Conservation (phyloP, 306 rosid species). For the Cicer judaicum region DNA sequence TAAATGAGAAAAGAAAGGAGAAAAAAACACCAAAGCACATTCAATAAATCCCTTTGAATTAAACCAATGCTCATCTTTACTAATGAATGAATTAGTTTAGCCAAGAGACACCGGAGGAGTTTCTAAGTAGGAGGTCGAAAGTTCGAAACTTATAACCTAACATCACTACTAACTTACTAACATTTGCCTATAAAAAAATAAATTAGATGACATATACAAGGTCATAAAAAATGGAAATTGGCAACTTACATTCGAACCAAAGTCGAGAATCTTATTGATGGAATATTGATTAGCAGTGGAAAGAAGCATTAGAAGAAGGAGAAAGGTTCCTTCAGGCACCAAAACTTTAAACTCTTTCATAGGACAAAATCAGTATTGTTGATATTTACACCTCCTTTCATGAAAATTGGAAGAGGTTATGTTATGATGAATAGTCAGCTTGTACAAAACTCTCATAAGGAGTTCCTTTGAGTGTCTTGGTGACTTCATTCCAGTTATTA, state of each 20-base stretch:
- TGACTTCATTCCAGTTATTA: constrained; percentile 80
- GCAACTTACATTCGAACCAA: constrained; percentile 5
- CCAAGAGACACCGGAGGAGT: no score
- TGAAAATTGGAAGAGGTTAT: constrained; percentile 44
- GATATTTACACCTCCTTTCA: constrained; percentile 63
- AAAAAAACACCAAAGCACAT: neutral
- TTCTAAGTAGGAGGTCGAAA: no score
- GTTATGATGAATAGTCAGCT: constrained; percentile 57
- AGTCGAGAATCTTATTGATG: constrained; percentile 2
- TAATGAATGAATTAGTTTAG: constrained; percentile 40
- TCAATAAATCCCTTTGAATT: neutral
- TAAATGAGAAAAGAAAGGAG: neutral
- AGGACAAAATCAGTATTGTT: constrained; percentile 45
- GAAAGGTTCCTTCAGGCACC: constrained; percentile 4
- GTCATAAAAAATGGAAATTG: neutral
- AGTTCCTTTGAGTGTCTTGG: constrained; percentile 66
- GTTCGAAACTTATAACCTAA: no score
- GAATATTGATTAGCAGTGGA: constrained; percentile 4
- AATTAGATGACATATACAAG: constrained; percentile 54
- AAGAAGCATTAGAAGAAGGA: constrained; percentile 10
- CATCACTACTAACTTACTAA: no score
- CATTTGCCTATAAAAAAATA: neutral
- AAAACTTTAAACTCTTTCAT: constrained; percentile 39
- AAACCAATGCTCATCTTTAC: constrained; percentile 42
- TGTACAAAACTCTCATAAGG: constrained; percentile 68